Percentiles rank a stretch among this genome's conserved stretches.
Evolutionary conservation across 306 rosid genomes (phyloP).

Genomic region (Styphnolobium japonicum): DNA sequence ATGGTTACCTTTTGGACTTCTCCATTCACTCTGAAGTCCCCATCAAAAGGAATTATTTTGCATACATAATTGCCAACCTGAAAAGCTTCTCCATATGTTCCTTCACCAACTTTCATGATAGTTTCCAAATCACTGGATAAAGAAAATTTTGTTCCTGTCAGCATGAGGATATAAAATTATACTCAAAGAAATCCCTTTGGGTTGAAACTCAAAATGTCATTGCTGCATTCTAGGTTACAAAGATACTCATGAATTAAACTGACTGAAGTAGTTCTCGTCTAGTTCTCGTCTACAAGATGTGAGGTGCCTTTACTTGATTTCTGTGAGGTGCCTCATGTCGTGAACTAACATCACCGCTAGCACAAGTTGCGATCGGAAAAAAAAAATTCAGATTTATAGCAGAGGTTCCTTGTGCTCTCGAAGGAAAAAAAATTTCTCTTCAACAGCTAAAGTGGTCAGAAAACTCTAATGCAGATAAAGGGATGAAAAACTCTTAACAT

Average conservation of each 20-base stretch:
- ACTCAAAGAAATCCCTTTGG: neutral
- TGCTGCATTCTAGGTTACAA: neutral
- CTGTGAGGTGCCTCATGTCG: no score
- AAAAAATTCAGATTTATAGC: neutral
- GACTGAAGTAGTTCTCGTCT: neutral
- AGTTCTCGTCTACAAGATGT: neutral
- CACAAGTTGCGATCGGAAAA: neutral
- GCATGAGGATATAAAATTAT: constrained; percentile 20
- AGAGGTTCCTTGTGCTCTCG: neutral
- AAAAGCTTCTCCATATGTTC: constrained; percentile 95
- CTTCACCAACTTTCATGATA: constrained; percentile 83
- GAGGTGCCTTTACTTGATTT: neutral
- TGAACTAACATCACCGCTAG: no score
- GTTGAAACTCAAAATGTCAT: neutral
- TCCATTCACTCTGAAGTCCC: constrained; percentile 78
- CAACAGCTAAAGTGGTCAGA: neutral
- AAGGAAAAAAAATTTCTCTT: neutral
- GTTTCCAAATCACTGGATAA: constrained; percentile 55
- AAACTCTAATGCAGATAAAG: neutral
- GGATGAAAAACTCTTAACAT: neutral
- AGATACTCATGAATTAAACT: neutral
- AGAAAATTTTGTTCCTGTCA: constrained; percentile 19
- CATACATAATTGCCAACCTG: constrained; percentile 73
- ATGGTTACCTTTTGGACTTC: constrained; percentile 82
- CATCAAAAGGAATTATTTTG: constrained; percentile 91